Evolutionary conservation across 169 alveolate genomes (phyloP).

Genomic region (Perkinsus marinus): DNA sequence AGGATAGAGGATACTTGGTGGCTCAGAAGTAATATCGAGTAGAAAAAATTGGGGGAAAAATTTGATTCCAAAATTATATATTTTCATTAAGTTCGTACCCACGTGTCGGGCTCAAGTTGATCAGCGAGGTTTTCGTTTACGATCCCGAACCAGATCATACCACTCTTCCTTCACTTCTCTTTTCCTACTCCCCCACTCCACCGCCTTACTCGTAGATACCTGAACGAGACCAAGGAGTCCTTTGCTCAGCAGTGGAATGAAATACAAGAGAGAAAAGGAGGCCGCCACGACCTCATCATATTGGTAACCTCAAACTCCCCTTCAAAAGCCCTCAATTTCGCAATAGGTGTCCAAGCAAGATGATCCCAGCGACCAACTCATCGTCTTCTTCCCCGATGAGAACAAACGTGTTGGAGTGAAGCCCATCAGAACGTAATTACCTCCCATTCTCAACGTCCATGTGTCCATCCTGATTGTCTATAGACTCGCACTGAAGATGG

Average conservation of each 20-base stretch:
- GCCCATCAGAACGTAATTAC: conserved; percentile 69
- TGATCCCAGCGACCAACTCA: background rate
- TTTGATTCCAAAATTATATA: too few species aligned
- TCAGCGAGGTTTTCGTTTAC: too few species aligned
- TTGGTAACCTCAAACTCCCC: background rate
- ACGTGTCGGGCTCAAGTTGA: too few species aligned
- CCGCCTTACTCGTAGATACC: background rate
- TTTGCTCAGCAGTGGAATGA: background rate
- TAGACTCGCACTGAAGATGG: conserved; percentile 77
- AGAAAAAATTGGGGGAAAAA: conserved; percentile 44
- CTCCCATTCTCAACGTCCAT: background rate
- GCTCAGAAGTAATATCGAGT: conserved; percentile 28
- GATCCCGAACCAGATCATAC: too few species aligned
- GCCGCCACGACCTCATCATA: background rate
- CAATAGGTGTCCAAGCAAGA: background rate
- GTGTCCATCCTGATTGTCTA: background rate
- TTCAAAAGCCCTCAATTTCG: background rate
- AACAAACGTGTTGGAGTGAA: conserved; percentile 78
- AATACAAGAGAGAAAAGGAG: background rate
- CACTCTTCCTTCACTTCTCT: too few species aligned
- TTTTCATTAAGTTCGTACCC: too few species aligned
- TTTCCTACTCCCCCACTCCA: too few species aligned
- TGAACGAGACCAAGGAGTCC: background rate
- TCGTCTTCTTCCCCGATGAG: conserved; percentile 63
- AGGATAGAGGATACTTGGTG: conserved; percentile 73